Percentiles rank a stretch among this genome's conserved stretches.
phyloP scores from a whole-genome alignment of 192 early-diverging fungal species.

The Physocladia obscura region DNA sequence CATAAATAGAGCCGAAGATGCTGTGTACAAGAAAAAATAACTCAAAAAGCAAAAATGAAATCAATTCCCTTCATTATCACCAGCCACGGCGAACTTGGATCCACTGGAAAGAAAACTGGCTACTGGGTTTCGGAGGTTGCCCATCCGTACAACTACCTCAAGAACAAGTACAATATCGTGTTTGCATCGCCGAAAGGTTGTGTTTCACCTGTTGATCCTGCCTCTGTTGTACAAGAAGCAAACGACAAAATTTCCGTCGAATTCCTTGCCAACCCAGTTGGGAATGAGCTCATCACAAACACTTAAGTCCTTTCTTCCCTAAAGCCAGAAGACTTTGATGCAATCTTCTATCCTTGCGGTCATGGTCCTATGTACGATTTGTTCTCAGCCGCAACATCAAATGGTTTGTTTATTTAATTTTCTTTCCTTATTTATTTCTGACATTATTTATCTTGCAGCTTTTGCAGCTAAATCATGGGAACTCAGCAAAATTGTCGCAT shows the following conservation, averaged over 20 bases:
- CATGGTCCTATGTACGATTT: slow-evolving; percentile 63
- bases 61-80: slow-evolving; percentile 40
- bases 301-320: slow-evolving; percentile 45
- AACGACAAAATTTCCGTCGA: slow-evolving; percentile 33
- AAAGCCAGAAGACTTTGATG: slow-evolving; percentile 43
- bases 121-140: slow-evolving; percentile 50
- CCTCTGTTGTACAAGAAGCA: slow-evolving; percentile 46
- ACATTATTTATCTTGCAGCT: background rate
- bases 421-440: background rate
- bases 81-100: slow-evolving; percentile 36
- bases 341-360: slow-evolving; percentile 57
- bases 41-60: slow-evolving; percentile 21
- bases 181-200: slow-evolving; percentile 59
- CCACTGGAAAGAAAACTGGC: slow-evolving; percentile 30
- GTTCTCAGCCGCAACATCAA: slow-evolving; percentile 40
- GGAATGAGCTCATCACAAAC: slow-evolving; percentile 34
- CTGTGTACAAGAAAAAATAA: too few relatives aligned
- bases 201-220: slow-evolving; percentile 50
- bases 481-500: slow-evolving; percentile 48
- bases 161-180: slow-evolving; percentile 47
- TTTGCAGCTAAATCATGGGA: slow-evolving; percentile 51
- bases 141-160: slow-evolving; percentile 50
- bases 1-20: too few relatives aligned
- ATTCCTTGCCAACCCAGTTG: slow-evolving; percentile 43
- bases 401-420: background rate